A percentile compares a stretch with the other conserved stretches of the same genome.
Conservation (phyloP, 2,329 filamentous ascomycete species). For the Penicillium brasilianum region DNA sequence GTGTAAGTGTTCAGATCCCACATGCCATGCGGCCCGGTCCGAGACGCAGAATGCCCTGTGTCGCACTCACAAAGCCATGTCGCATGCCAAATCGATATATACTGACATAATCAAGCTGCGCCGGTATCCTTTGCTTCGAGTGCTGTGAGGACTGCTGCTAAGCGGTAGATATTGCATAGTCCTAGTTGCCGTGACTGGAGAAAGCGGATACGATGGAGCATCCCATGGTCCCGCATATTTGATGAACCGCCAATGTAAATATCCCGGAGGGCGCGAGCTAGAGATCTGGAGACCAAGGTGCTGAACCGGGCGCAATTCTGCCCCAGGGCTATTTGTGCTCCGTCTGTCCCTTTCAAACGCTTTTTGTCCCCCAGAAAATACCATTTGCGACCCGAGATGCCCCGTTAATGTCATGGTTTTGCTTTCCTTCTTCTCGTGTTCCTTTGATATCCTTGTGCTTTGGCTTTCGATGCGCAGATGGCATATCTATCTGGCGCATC, state of each 20-base stretch:
- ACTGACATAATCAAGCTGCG: conserved; percentile 30
- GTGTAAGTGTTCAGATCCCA: conserved; percentile 28
- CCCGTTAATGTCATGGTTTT: neutral
- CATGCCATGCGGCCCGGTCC: neutral
- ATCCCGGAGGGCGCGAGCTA: neutral
- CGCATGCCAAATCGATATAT: neutral
- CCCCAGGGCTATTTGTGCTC: neutral
- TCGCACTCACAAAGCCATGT: no score
- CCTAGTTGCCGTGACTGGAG: neutral
- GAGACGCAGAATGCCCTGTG: no score
- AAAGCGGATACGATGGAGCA: neutral
- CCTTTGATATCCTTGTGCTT: neutral
- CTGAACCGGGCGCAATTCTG: neutral
- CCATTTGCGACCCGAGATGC: neutral
- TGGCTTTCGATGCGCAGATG: neutral
- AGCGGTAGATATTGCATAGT: neutral
- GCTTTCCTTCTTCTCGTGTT: neutral
- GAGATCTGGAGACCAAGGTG: neutral
- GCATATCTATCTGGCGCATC: neutral
- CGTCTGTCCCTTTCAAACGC: neutral
- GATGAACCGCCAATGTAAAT: neutral
- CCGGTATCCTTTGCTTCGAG: conserved; percentile 40
- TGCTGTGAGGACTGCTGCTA: conserved; percentile 42
- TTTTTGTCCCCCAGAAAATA: neutral
- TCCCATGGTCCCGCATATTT: neutral